Percentiles rank a stretch among this genome's conserved stretches.
phyloP scores from a whole-genome alignment of 2,329 filamentous ascomycete species.

The Claviceps sp. region DNA sequence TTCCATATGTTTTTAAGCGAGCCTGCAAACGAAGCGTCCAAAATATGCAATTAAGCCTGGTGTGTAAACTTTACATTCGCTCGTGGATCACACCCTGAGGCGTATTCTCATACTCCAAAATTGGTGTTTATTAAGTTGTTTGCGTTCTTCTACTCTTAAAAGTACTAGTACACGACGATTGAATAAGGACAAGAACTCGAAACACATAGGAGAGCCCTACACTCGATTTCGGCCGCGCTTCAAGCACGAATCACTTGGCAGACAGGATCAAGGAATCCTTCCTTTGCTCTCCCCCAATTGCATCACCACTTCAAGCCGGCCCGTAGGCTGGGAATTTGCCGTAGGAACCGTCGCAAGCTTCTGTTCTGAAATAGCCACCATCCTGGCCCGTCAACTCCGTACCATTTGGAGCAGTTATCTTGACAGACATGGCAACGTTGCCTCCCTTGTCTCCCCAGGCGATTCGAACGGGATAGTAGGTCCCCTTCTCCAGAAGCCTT shows the following conservation, averaged over 20 bases:
- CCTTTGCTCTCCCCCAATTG: background rate
- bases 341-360: constrained; percentile 7
- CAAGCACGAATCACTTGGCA: background rate
- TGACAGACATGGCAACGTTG: constrained; percentile 7
- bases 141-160: too few species aligned
- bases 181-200: background rate
- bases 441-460: constrained; percentile 8
- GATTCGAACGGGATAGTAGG: constrained; percentile 6
- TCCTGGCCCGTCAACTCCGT: constrained; percentile 7
- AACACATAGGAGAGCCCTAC: background rate
- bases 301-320: background rate
- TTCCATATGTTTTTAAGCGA: too few species aligned
- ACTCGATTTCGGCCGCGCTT: background rate
- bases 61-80: too few species aligned
- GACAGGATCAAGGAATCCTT: background rate
- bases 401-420: constrained; percentile 6
- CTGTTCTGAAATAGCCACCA: constrained; percentile 7
- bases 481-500: constrained; percentile 6
- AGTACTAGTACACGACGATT: too few species aligned
- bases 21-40: too few species aligned
- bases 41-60: too few species aligned
- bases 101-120: too few species aligned
- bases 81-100: too few species aligned
- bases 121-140: too few species aligned
- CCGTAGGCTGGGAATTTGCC: constrained; percentile 7